phyloP scores from a whole-genome alignment of 768 basidiomycete species.

The Pilatotrama ljubarskyi region DNA sequence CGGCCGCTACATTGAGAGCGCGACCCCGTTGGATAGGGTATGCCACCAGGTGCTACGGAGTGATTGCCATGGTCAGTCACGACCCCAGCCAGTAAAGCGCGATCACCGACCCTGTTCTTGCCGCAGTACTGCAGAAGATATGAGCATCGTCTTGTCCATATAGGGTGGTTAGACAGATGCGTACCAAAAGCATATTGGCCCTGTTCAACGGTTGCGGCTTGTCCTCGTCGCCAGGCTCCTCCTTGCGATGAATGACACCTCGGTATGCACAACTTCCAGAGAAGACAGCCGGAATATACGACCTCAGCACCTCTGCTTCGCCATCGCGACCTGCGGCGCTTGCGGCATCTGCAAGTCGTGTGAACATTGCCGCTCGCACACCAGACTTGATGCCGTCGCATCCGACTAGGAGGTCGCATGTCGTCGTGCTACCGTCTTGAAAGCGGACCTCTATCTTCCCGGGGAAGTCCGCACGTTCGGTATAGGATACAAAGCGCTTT shows the following conservation, averaged over 20 bases:
- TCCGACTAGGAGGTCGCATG: constrained; percentile 31
- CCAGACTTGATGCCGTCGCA: constrained; percentile 29
- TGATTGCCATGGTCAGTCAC: background rate
- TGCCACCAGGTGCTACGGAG: constrained; percentile 38
- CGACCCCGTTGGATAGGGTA: constrained; percentile 29
- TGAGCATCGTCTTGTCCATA: background rate
- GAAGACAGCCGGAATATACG: constrained; percentile 36
- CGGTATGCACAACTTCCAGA: constrained; percentile 45
- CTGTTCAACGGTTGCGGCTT: constrained; percentile 24
- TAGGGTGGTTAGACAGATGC: background rate
- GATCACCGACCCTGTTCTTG: constrained; percentile 20
- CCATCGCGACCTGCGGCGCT: constrained; percentile 1
- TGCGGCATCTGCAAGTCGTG: constrained; percentile 1
- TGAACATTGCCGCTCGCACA: constrained; percentile 8
- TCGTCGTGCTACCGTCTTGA: constrained; percentile 26
- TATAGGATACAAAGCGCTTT: constrained; percentile 22
- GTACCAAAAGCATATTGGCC: background rate
- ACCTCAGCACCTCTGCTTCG: constrained; percentile 4
- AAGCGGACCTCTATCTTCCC: constrained; percentile 23
- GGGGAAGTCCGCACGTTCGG: background rate
- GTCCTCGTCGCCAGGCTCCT: constrained; percentile 27
- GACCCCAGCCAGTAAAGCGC: too few species aligned
- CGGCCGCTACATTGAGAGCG: constrained; percentile 27
- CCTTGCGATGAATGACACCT: constrained; percentile 33
- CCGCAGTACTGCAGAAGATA: constrained; percentile 27